Conservation (phyloP, 257 asterid species). For the Solanum lignicaule region DNA sequence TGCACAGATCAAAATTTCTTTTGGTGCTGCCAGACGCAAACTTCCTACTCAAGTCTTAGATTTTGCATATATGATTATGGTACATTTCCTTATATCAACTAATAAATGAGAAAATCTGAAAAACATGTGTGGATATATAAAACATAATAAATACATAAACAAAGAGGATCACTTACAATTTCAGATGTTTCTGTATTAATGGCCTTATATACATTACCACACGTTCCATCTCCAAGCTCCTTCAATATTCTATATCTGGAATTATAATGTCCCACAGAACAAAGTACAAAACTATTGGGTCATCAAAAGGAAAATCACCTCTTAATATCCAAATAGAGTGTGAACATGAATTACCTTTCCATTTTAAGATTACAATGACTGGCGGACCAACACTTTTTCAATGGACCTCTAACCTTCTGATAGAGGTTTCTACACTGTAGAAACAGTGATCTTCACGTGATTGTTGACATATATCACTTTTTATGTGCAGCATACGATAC, state of each 20-base stretch:
- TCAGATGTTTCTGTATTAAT: constrained; percentile 63
- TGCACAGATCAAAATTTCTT: not conserved
- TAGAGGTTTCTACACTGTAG: constrained; percentile 50
- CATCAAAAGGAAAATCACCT: not conserved
- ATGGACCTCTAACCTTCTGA: constrained; percentile 50
- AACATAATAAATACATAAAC: not conserved
- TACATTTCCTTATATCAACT: not conserved
- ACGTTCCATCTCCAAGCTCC: constrained; percentile 92
- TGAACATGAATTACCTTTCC: constrained; percentile 53
- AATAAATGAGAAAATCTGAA: not conserved
- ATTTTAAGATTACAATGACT: constrained; percentile 32
- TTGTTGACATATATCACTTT: constrained; percentile 30
- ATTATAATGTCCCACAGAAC: constrained; percentile 2
- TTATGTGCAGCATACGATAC: constrained; percentile 43
- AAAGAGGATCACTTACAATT: constrained; percentile 43
- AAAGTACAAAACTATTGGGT: constrained; percentile 7
- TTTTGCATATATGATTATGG: not conserved
- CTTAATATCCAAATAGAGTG: not conserved
- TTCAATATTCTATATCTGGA: constrained; percentile 67
- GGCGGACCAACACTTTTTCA: constrained; percentile 21
- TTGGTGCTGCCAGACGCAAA: not conserved
- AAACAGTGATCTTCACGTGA: constrained; percentile 52
- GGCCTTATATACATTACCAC: constrained; percentile 90
- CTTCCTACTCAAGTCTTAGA: not conserved
- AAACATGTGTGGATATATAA: not conserved